Percentiles rank a stretch among this genome's conserved stretches.
Conservation (phyloP, 2,329 filamentous ascomycete species). For the Cercospora sesami region DNA sequence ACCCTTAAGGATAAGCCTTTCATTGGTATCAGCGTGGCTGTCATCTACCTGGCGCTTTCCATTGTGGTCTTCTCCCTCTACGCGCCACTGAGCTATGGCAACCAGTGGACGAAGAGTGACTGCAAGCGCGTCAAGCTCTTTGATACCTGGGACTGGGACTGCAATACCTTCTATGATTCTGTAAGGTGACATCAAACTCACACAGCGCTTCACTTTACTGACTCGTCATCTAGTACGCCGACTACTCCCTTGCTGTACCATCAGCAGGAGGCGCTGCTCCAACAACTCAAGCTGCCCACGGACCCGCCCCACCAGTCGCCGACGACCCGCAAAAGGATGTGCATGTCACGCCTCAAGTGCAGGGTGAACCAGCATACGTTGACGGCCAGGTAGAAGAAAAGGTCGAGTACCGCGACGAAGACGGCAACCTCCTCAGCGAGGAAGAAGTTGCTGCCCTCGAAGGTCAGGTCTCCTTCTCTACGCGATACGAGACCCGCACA, state of each 20-base stretch:
- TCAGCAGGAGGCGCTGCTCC: constrained; percentile 28
- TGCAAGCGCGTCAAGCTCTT: constrained; percentile 88
- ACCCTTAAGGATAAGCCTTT: constrained; percentile 65
- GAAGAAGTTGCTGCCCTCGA: constrained; percentile 81
- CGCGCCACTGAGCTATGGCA: constrained; percentile 87
- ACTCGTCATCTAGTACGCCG: constrained; percentile 34
- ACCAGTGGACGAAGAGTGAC: constrained; percentile 85
- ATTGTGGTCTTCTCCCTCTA: constrained; percentile 80
- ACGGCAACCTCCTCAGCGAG: constrained; percentile 82
- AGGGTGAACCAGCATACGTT: constrained; percentile 30
- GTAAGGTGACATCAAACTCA: constrained; percentile 62
- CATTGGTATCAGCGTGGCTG: constrained; percentile 71
- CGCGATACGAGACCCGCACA: constrained; percentile 91
- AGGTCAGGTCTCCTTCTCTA: constrained; percentile 94
- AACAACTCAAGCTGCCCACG: constrained; percentile 34
- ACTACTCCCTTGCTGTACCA: constrained; percentile 36
- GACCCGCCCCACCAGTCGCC: constrained; percentile 39
- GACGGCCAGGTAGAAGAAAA: constrained; percentile 63
- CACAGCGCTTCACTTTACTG: neutral
- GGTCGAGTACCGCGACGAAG: constrained; percentile 90
- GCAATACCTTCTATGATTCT: constrained; percentile 83
- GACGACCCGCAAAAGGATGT: constrained; percentile 41
- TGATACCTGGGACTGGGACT: constrained; percentile 93
- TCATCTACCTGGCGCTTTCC: constrained; percentile 71
- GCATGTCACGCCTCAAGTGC: constrained; percentile 38